Base-by-base conservation (phyloP, 176 grass and related monocot species). In the Carex scoparia region DNA sequence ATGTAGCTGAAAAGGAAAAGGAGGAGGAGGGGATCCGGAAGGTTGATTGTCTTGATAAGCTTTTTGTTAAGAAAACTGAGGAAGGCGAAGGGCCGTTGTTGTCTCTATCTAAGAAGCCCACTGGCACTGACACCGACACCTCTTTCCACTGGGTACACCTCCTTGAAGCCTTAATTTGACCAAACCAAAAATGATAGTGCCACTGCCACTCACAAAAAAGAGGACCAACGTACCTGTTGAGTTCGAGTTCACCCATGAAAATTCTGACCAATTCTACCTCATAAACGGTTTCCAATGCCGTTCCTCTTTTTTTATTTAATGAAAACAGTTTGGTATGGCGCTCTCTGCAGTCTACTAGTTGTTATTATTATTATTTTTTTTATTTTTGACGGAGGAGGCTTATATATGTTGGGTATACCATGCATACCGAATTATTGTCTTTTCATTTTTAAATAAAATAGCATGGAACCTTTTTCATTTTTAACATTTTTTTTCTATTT, bases 91-190 rank as follows among this genome's bases (percentile, higher is more conserved):
- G 23, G 23, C 55, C 56, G 2, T 81, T 61, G 12, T 31, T 83
- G 12, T 65, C 81, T 66, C 19, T 54, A 48, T 67, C 81, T 5
- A 68, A 33, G 2, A 37, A 67, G 48, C 54, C 81, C 31, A n/a
- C 19, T 51, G 23, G 23, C 23, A 23, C 23, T 23, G 23, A 23
- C 23, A 23, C 23, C 23, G 81, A 83, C 10, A 68, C 62, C 63
- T 67, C 80, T 35, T 51, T 83, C 10, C 81, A 83, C 32, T 83
- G 81, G 81, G 27, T 69, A 2, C 80, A 83, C 1, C 46, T 83
- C 16, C 61, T 83, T 31, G 62, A 68, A 2, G 81, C 81, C 27
- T 23, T 23, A 23, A 23, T 42, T 83, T 32, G 81, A 83, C 61
- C 61, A 83, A 67, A 60, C 35, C 59, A 81, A 65, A 65, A 31